Percentiles rank a stretch among this genome's conserved stretches.
These are phyloP conservation scores for Anthoceros angustus DNA, from an alignment of 225 moss, liverwort and hornwort genomes.

Conservation along the genomic window DNA sequence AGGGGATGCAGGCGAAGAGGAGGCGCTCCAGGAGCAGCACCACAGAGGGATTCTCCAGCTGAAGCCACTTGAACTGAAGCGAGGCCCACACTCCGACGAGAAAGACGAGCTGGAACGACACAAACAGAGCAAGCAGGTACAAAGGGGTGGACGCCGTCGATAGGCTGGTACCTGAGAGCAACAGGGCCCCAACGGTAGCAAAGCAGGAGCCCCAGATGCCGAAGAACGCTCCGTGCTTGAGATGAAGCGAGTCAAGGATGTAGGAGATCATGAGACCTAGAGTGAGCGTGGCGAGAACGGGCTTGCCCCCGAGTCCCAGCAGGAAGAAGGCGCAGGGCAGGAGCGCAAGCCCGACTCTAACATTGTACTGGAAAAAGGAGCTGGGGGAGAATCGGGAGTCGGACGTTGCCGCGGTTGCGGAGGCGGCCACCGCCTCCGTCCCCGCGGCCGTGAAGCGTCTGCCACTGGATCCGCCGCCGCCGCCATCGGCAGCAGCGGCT, in stretches of 20 bases:
- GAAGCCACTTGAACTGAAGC: slow-evolving; percentile 85
- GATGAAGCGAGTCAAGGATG: slow-evolving; percentile 67
- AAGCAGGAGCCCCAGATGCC: slow-evolving; percentile 69
- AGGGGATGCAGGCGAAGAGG: slow-evolving; percentile 73
- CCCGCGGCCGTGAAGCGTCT: not conserved
- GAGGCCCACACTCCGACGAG: slow-evolving; percentile 76
- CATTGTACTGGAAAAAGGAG: slow-evolving; percentile 77
- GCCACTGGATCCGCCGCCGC: not conserved
- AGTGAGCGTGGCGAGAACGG: slow-evolving; percentile 56
- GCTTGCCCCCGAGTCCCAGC: slow-evolving; percentile 74
- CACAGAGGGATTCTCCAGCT: slow-evolving; percentile 89
- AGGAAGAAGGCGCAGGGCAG: slow-evolving; percentile 68
- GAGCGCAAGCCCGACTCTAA: slow-evolving; percentile 59
- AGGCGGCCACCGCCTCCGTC: slow-evolving; percentile 27
- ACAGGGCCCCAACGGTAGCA: slow-evolving; percentile 48
- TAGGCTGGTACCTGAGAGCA: slow-evolving; percentile 46
- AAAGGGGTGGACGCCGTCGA: slow-evolving; percentile 33
- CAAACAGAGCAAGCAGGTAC: slow-evolving; percentile 50
- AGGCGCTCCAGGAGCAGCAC: slow-evolving; percentile 80
- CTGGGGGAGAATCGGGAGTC: slow-evolving; percentile 70
- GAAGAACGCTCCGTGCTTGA: slow-evolving; percentile 88
- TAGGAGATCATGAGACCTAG: slow-evolving; percentile 90
- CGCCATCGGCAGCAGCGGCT: too few relatives aligned
- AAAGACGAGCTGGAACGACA: slow-evolving; percentile 77
- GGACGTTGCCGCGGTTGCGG: slow-evolving; percentile 16